phyloP scores from a whole-genome alignment of 495 filamentous ascomycete species.

The Penicillium herquei region DNA sequence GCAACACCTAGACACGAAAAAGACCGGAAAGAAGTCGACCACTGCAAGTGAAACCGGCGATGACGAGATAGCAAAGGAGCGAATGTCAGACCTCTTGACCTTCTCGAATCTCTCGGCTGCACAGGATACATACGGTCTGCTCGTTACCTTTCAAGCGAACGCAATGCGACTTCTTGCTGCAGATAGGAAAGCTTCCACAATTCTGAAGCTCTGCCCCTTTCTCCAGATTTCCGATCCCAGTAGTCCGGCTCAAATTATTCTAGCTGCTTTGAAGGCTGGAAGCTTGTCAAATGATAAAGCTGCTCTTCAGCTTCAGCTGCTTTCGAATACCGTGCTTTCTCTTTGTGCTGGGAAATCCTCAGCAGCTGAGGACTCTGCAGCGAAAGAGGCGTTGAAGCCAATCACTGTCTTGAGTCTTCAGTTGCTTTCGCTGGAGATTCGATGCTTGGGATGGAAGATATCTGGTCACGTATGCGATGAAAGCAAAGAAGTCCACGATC shows the following conservation, averaged over 20 bases:
- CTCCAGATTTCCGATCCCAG: slow-evolving; percentile 47
- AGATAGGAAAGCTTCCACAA: slow-evolving; percentile 43
- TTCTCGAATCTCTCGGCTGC: slow-evolving; percentile 48
- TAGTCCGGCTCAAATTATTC: slow-evolving; percentile 67
- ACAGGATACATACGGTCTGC: slow-evolving; percentile 32
- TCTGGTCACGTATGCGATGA: slow-evolving; percentile 66
- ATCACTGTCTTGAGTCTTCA: slow-evolving; percentile 63
- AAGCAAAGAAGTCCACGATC: slow-evolving; percentile 66
- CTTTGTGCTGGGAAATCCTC: slow-evolving; percentile 48
- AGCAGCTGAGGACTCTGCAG: slow-evolving; percentile 36
- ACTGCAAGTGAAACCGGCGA: slow-evolving; percentile 19
- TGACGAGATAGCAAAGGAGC: slow-evolving; percentile 41
- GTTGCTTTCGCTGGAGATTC: slow-evolving; percentile 61
- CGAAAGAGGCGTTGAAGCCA: slow-evolving; percentile 55
- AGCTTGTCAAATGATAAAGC: slow-evolving; percentile 54
- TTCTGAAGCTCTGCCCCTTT: slow-evolving; percentile 47
- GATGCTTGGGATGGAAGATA: slow-evolving; percentile 68
- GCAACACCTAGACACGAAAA: slow-evolving; percentile 31
- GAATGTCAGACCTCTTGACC: slow-evolving; percentile 60
- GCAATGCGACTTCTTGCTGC: slow-evolving; percentile 49
- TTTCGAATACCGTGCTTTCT: slow-evolving; percentile 66
- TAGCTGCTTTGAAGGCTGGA: slow-evolving; percentile 46
- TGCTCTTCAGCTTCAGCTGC: slow-evolving; percentile 64
- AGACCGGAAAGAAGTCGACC: slow-evolving; percentile 21
- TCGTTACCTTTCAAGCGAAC: slow-evolving; percentile 45